Evolutionary conservation across 1,284 basidiomycete species (phyloP), one percentile per base, ranked within the genome.

Genomic region (Boletus mariae): DNA sequence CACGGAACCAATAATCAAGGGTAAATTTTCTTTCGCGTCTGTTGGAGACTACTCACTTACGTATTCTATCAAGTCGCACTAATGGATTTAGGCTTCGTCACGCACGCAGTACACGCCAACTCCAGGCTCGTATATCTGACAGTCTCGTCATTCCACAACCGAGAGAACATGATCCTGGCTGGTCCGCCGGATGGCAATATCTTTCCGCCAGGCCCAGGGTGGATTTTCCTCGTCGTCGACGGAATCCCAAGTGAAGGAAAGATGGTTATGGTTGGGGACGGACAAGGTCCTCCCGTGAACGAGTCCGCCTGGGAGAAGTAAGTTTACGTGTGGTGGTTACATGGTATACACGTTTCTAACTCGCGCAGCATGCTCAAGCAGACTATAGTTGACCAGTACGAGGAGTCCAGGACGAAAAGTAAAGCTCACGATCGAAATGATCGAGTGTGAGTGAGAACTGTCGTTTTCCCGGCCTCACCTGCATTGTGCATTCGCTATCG

Each of bases 161-260:
- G 62, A 42, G 61, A 70, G 46, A 71, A 65, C 12, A 64, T 88
- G 35, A 73, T 65, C 7, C 62, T 87, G 15, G 74, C 66, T 1
- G 84, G 79, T 1, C 90, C 90, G 2, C 84, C 85, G 1, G 75
- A 80, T 57, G 76, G 75, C 5, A 75, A 74, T 44, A 69, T 92
- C 13, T 90, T 92, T 59, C 88, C 89, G 6, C 88, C 90, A 51
- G 92, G 92, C 6, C 90, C 90, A 3, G 92, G 82, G 8, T 91
- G 84, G 79, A 63, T 94, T 35, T 90, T 82, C 61, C 66, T 92
- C 28, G 74, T 93, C 23, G 79, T 81, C 2, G 76, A 85, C 57
- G 88, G 79, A 15, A 73, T 92, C 7, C 87, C 91, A 0, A 90
- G 87, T 60, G 63, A 71, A 23, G 89, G 84, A 2, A 70, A 74